Base-by-base conservation (phyloP, 2,329 filamentous ascomycete genomes). In the Fragosphaeria purpurea region DNA sequence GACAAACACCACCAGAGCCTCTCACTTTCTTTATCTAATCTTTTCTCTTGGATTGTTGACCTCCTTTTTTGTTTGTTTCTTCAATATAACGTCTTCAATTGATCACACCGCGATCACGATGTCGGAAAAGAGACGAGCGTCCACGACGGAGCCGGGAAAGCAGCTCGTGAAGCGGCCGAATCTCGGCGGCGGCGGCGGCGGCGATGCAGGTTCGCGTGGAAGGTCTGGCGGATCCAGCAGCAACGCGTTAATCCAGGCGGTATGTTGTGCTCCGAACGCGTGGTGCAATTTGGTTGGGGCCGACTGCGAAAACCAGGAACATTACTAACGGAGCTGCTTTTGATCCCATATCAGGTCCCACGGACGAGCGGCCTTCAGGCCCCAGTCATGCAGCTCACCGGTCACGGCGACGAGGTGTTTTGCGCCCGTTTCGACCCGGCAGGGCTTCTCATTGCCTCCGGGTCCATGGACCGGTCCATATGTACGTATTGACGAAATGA, bases 81-180 rank as follows among this genome's bases (percentile, higher is more conserved):
- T 22, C 22, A 22, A 22, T 22, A 22, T 22, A 22, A 22, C 22
- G 22, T 22, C 22, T 22, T 22, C 22, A 22, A 22, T 22, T 22
- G 22, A 22, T 22, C 22, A 22, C 13, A 7, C 35, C 34, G 13
- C 22, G 43, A 30, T 6, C 59, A 63, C n/a, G 53, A 96, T 95
- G 90, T 88, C 89, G 37, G 90, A 95, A 69, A 97, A 98, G 72
- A 82, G 93, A 63, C 86, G 89, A 53, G 89, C 90, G n/a, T 83
- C 86, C 55, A 85, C 86, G 59, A 48, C 55, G 5, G 85, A 87
- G 54, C 91, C 91, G 59, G 80, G 83, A 60, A 81, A 83, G 46
- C 87, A 95, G 67, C 77, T 91, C 59, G 85, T 97, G 55, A 98
- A 97, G 74, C 79, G 91, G 65, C 89, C 91, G 65, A 95, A 93